These are phyloP conservation scores for Citrus sp. DNA, from an alignment of 345 rosid genomes.

Conservation along the genomic window DNA sequence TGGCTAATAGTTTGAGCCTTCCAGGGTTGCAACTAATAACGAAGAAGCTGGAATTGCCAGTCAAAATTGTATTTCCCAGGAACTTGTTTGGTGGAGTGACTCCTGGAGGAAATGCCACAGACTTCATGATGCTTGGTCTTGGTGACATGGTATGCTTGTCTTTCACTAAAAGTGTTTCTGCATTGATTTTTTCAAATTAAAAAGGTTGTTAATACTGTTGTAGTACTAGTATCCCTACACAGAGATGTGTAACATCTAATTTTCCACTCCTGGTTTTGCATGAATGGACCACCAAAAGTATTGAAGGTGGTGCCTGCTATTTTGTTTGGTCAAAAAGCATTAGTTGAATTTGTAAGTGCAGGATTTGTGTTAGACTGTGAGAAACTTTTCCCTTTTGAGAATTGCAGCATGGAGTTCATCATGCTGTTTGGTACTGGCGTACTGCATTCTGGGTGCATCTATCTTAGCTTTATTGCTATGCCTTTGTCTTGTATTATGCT, in stretches of 20 bases:
- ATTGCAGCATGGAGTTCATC: not conserved
- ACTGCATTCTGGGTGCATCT: not conserved
- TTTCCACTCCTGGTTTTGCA: not conserved
- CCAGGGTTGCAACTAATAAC: slow-evolving; percentile 93
- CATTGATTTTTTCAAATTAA: not conserved
- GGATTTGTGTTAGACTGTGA: not conserved
- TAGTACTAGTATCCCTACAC: not conserved
- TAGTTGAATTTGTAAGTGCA: not conserved
- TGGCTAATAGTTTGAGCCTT: slow-evolving; percentile 88
- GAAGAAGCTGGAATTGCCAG: slow-evolving; percentile 91
- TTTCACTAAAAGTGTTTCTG: slow-evolving; percentile 4
- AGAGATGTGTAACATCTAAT: not conserved
- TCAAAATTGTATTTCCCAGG: slow-evolving; percentile 86
- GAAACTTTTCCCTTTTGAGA: not conserved
- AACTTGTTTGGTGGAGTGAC: slow-evolving; percentile 70
- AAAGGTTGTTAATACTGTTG: not conserved
- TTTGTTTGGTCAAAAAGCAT: not conserved
- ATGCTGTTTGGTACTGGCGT: not conserved
- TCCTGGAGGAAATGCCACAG: slow-evolving; percentile 57
- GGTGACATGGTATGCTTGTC: slow-evolving; percentile 85
- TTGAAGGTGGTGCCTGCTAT: not conserved
- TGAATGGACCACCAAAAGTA: not conserved
- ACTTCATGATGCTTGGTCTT: slow-evolving; percentile 99
- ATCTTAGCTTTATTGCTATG: not conserved
- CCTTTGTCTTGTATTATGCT: not conserved